phyloP scores from a whole-genome alignment of 2,329 filamentous ascomycete species.

The Leptographium wingfieldii region DNA sequence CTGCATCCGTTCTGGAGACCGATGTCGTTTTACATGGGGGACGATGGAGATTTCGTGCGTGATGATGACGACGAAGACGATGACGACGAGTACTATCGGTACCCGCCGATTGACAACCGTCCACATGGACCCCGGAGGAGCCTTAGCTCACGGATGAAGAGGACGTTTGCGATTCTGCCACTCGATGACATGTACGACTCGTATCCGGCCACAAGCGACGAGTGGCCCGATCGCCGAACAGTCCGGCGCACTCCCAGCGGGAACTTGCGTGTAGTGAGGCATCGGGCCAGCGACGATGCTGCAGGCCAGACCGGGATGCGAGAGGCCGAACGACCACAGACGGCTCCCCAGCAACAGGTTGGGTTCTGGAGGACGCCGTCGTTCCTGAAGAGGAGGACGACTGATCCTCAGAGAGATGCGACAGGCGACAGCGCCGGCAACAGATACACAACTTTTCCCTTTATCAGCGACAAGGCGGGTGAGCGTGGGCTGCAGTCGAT shows the following conservation, averaged over 20 bases:
- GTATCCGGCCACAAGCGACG: conserved; percentile 13
- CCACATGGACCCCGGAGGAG: conserved; percentile 31
- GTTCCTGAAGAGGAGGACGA: background rate
- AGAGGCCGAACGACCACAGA: conserved; percentile 22
- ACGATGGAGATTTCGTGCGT: conserved; percentile 17
- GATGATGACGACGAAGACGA: conserved; percentile 18
- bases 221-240: conserved; percentile 38
- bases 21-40: conserved; percentile 26
- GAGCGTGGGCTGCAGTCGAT: conserved; percentile 37
- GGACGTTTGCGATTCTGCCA: conserved; percentile 49
- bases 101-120: conserved; percentile 37
- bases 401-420: background rate
- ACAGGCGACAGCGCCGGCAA: background rate
- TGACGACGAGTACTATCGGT: conserved; percentile 27
- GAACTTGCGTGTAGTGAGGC: conserved; percentile 45
- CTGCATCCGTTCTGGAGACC: conserved; percentile 52
- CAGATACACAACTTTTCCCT: conserved; percentile 17
- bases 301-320: conserved; percentile 17
- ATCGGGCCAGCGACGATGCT: conserved; percentile 35
- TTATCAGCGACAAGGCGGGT: conserved; percentile 34
- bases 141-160: conserved; percentile 40
- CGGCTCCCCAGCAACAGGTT: conserved; percentile 19
- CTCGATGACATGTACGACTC: conserved; percentile 27
- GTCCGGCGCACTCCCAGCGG: conserved; percentile 48
- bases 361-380: conserved; percentile 8